Conservation (phyloP, 78 protist genomes). For the Dictyostelium firmibasis region DNA sequence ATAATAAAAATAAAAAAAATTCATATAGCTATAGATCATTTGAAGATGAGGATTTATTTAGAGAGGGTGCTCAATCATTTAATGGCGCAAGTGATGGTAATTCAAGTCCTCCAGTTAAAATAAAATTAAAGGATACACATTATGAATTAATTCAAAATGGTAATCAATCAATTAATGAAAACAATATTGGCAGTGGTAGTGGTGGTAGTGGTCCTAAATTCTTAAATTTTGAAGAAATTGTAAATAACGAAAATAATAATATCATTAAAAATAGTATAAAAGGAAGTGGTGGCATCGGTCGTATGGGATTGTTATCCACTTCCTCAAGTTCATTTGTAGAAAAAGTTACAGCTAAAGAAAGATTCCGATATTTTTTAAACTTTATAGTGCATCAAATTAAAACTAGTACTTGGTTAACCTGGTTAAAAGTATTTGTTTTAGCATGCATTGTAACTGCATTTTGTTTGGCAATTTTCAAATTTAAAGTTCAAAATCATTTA, state of each 20-base stretch:
- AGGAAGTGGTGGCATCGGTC: not conserved
- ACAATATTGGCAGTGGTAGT: not conserved
- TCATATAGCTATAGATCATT: not conserved
- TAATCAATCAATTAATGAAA: not conserved
- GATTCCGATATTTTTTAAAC: conserved; percentile 15
- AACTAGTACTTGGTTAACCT: conserved; percentile 25
- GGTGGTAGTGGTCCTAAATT: not conserved
- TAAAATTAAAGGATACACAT: not conserved
- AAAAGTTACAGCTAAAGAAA: conserved; percentile 24
- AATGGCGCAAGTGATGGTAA: not conserved
- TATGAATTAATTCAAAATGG: not conserved
- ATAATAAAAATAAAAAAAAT: not conserved
- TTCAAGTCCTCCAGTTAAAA: not conserved
- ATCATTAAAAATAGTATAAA: not conserved
- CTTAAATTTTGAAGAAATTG: not conserved
- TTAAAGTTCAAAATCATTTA: conserved; percentile 57
- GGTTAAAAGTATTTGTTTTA: not conserved
- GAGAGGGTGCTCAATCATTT: not conserved
- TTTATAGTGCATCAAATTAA: conserved; percentile 2
- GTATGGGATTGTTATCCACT: not conserved
- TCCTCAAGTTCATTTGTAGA: conserved; percentile 6
- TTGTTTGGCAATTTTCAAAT: conserved; percentile 48
- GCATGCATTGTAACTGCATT: not conserved
- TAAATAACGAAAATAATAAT: conserved; percentile 3
- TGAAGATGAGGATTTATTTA: not conserved